Conservation (phyloP, 805 yeast genomes). For the Naumovozyma dairenensis region DNA sequence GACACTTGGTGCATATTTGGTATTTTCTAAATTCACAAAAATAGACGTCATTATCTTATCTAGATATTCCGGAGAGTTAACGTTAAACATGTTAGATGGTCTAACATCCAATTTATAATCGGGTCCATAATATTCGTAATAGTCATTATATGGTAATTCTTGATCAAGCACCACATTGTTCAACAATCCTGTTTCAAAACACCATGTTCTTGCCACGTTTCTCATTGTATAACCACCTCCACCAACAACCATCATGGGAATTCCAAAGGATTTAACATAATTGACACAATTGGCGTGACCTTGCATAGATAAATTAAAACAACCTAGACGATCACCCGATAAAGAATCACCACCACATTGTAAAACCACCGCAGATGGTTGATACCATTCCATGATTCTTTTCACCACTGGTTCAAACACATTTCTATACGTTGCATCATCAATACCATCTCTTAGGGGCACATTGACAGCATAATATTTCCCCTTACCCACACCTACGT, state of each 20-base stretch:
- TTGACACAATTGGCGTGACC: constrained; percentile 96
- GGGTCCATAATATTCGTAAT: constrained; percentile 95
- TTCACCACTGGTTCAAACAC: constrained; percentile 77
- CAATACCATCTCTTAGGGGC: constrained; percentile 91
- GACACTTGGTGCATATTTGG: constrained; percentile 96
- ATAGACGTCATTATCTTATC: constrained; percentile 75
- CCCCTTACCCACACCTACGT: constrained; percentile 81
- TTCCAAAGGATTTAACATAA: constrained; percentile 76
- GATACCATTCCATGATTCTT: constrained; percentile 83
- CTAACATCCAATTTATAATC: constrained; percentile 91
- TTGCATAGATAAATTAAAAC: constrained; percentile 81
- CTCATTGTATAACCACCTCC: constrained; percentile 98
- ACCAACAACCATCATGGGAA: constrained; percentile 86
- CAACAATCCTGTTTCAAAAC: constrained; percentile 79
- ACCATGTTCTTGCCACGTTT: constrained; percentile 91
- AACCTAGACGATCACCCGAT: constrained; percentile 87
- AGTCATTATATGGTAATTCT: constrained; percentile 85
- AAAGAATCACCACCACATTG: constrained; percentile 97
- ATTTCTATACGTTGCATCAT: constrained; percentile 73
- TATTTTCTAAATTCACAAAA: constrained; percentile 67
- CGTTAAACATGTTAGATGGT: constrained; percentile 93
- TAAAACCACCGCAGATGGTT: constrained; percentile 87
- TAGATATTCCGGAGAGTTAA: constrained; percentile 85
- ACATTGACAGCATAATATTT: constrained; percentile 82
- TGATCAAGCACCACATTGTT: constrained; percentile 57